These are phyloP conservation scores for Begonia peltatifolia DNA, from an alignment of 306 rosid genomes.

Conservation along the genomic window DNA sequence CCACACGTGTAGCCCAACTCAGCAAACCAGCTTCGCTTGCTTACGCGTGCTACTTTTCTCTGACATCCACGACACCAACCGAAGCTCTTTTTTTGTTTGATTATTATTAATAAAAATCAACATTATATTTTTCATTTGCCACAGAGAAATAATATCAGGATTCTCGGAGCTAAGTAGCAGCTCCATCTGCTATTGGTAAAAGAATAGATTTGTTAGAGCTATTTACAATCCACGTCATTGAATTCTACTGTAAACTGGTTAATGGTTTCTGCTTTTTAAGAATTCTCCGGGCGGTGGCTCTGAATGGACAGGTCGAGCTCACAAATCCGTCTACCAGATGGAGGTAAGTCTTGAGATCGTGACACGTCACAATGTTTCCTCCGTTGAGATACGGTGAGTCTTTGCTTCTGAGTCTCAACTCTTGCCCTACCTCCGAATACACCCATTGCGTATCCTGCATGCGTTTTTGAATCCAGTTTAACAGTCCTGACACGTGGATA, in stretches of 20 bases:
- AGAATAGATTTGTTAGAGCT: too few relatives aligned
- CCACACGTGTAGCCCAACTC: too few relatives aligned
- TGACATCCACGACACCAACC: too few relatives aligned
- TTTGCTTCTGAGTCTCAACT: constrained; percentile 44
- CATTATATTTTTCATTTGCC: too few relatives aligned
- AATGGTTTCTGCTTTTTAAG: neutral
- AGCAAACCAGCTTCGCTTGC: too few relatives aligned
- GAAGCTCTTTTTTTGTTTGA: too few relatives aligned
- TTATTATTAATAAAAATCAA: too few relatives aligned
- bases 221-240: too few relatives aligned
- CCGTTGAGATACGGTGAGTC: constrained; percentile 39
- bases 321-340: constrained; percentile 52
- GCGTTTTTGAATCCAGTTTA: constrained; percentile 33
- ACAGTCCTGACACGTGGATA: constrained; percentile 10
- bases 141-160: too few relatives aligned
- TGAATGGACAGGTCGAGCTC: constrained; percentile 21
- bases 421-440: constrained; percentile 72
- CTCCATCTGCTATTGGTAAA: too few relatives aligned
- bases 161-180: too few relatives aligned
- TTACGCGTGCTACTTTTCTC: too few relatives aligned
- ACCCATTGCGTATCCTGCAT: constrained; percentile 42
- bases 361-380: constrained; percentile 43
- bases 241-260: neutral
- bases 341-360: constrained; percentile 55
- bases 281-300: neutral